Evolutionary conservation across 2,329 filamentous ascomycete genomes (phyloP).

Genomic region (Bisporella sp.): DNA sequence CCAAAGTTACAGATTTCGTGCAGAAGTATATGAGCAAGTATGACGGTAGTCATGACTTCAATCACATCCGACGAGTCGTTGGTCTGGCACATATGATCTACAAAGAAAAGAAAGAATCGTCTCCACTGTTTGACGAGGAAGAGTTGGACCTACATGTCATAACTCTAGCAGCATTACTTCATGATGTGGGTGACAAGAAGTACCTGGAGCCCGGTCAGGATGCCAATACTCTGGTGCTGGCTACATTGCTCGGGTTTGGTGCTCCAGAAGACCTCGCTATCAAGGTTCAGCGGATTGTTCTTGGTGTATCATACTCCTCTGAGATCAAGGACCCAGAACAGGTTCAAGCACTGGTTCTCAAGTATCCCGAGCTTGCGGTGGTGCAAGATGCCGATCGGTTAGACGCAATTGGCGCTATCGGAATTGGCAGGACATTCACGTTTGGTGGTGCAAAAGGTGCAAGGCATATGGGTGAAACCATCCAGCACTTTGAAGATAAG

Average conservation of each 20-base stretch:
- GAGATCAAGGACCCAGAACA: slow-evolving; percentile 60
- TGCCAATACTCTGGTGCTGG: slow-evolving; percentile 46
- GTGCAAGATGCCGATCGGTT: slow-evolving; percentile 92
- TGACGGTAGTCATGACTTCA: slow-evolving; percentile 84
- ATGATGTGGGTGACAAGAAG: slow-evolving; percentile 73
- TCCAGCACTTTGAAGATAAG: slow-evolving; percentile 76
- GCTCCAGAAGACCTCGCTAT: slow-evolving; percentile 53
- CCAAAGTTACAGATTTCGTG: slow-evolving; percentile 54
- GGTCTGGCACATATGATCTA: slow-evolving; percentile 49
- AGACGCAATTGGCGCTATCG: slow-evolving; percentile 87
- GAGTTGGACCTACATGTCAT: slow-evolving; percentile 46
- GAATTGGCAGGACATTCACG: slow-evolving; percentile 72
- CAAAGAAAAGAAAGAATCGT: slow-evolving; percentile 14
- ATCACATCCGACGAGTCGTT: slow-evolving; percentile 75
- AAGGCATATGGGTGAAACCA: slow-evolving; percentile 54
- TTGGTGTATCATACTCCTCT: slow-evolving; percentile 72
- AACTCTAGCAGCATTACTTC: slow-evolving; percentile 67
- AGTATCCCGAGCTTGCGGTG: slow-evolving; percentile 70
- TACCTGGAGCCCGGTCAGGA: slow-evolving; percentile 44
- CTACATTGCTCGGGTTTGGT: slow-evolving; percentile 52
- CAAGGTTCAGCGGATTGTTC: slow-evolving; percentile 66
- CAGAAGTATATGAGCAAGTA: slow-evolving; percentile 67
- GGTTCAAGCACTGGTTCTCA: slow-evolving; percentile 50
- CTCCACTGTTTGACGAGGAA: slow-evolving; percentile 8
- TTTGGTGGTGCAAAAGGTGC: slow-evolving; percentile 61